phyloP scores from a whole-genome alignment of 2,329 filamentous ascomycete genomes.

The Talaromyces sp. region DNA sequence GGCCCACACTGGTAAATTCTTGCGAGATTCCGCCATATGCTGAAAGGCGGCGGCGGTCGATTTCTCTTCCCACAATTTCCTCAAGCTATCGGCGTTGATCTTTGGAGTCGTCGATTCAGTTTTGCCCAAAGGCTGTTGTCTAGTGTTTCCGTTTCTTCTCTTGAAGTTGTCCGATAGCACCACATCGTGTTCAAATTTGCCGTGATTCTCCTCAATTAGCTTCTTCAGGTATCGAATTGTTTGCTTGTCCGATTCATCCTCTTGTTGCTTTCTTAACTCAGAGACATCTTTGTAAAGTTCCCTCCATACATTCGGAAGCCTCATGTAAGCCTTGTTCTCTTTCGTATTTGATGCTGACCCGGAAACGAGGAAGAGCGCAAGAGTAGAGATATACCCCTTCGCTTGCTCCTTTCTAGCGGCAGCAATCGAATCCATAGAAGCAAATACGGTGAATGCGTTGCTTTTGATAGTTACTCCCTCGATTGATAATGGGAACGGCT shows the following conservation, averaged over 20 bases:
- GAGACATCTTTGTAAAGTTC: slow-evolving; percentile 79
- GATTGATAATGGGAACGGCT: slow-evolving; percentile 40
- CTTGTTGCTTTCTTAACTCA: slow-evolving; percentile 62
- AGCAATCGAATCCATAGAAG: slow-evolving; percentile 70
- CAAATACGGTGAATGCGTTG: slow-evolving; percentile 47
- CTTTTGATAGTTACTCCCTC: slow-evolving; percentile 41
- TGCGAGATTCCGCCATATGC: slow-evolving; percentile 71
- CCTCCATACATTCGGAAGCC: slow-evolving; percentile 74
- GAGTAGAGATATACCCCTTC: slow-evolving; percentile 77
- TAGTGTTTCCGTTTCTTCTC: slow-evolving; percentile 38
- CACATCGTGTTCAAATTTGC: slow-evolving; percentile 62
- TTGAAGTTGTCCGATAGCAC: slow-evolving; percentile 73
- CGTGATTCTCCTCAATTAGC: slow-evolving; percentile 33
- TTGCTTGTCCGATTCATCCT: slow-evolving; percentile 65
- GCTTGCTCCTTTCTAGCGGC: slow-evolving; percentile 75
- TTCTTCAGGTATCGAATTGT: slow-evolving; percentile 59
- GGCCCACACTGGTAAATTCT: slow-evolving; percentile 82
- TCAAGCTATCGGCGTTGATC: slow-evolving; percentile 38
- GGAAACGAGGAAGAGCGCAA: slow-evolving; percentile 76
- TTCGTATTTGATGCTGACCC: slow-evolving; percentile 70
- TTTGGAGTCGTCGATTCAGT: slow-evolving; percentile 22
- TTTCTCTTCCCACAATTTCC: slow-evolving; percentile 50
- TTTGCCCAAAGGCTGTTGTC: slow-evolving; percentile 24
- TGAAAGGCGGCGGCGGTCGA: slow-evolving; percentile 56
- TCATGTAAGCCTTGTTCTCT: slow-evolving; percentile 78